Conservation (phyloP, 2,329 filamentous ascomycete species). For the Hymenoscyphus salicellus region DNA sequence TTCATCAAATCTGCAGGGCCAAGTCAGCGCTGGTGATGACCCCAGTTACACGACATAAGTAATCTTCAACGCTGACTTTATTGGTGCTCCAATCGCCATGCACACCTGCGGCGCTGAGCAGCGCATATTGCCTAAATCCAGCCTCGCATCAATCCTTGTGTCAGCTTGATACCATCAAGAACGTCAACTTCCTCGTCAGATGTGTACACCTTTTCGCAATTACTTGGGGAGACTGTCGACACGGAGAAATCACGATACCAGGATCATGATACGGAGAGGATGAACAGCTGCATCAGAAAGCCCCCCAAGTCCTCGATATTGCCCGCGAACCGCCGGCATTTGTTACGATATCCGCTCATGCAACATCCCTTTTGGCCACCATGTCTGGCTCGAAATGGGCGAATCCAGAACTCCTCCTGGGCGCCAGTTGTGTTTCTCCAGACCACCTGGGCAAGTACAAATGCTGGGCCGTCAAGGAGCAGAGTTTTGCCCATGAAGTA, state of each 20-base stretch:
- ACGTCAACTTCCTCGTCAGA: constrained; percentile 2
- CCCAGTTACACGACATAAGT: constrained; percentile 3
- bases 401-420: constrained; percentile 20
- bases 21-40: not conserved
- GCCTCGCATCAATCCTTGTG: constrained; percentile 11
- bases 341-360: constrained; percentile 10
- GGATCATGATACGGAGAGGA: constrained; percentile 9
- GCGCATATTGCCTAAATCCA: constrained; percentile 16
- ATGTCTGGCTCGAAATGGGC: constrained; percentile 13
- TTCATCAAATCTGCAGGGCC: constrained; percentile 1
- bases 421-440: constrained; percentile 9
- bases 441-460: constrained; percentile 14
- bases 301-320: not conserved
- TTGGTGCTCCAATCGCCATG: constrained; percentile 14
- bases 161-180: constrained; percentile 4
- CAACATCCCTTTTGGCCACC: not conserved
- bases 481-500: constrained; percentile 20
- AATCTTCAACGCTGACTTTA: constrained; percentile 3
- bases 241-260: not conserved
- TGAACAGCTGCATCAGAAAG: constrained; percentile 8
- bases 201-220: not conserved
- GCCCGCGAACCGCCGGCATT: not conserved
- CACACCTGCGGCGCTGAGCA: constrained; percentile 13
- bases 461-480: constrained; percentile 21
- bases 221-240: not conserved